phyloP scores from a whole-genome alignment of 73 alveolate species.

The Paramecium biaurelia region DNA sequence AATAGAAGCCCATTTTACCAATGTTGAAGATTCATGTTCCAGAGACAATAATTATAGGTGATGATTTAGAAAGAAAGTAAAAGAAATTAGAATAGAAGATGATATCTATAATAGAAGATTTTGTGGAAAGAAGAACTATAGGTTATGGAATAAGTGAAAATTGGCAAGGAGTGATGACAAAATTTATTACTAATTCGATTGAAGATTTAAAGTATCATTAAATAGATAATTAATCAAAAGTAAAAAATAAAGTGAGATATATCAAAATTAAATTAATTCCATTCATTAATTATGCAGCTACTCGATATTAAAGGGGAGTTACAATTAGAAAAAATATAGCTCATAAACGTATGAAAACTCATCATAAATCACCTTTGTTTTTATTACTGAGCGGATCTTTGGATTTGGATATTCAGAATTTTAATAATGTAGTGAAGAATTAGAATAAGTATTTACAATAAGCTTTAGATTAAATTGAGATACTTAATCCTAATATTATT shows the following conservation, averaged over 20 bases:
- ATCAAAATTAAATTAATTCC: slow-evolving; percentile 12
- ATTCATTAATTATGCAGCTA: not conserved
- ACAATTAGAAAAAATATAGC: not conserved
- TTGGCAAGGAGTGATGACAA: not conserved
- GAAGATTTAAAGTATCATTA: not conserved
- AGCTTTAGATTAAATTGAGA: not conserved
- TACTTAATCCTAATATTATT: not conserved
- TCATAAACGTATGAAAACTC: slow-evolving; percentile 6
- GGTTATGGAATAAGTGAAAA: not conserved
- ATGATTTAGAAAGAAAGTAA: not conserved
- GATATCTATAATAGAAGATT: not conserved
- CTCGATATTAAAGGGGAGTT: not conserved
- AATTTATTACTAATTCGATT: not conserved
- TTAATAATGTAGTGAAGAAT: not conserved
- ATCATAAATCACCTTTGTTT: not conserved
- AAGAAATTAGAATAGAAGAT: not conserved
- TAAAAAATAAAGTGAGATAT: not conserved
- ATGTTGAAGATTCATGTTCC: not conserved
- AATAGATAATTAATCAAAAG: not conserved
- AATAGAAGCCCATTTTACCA: not conserved
- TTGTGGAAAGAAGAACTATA: not conserved
- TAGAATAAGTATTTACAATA: not conserved
- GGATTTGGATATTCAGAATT: not conserved
- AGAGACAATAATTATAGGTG: not conserved
- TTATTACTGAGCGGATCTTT: slow-evolving; percentile 1